A percentile compares a stretch with the other conserved stretches of the same genome.
These are phyloP conservation scores for Suhomyces atakaporum DNA, from an alignment of 1,139 yeast species.

Conservation along the genomic window DNA sequence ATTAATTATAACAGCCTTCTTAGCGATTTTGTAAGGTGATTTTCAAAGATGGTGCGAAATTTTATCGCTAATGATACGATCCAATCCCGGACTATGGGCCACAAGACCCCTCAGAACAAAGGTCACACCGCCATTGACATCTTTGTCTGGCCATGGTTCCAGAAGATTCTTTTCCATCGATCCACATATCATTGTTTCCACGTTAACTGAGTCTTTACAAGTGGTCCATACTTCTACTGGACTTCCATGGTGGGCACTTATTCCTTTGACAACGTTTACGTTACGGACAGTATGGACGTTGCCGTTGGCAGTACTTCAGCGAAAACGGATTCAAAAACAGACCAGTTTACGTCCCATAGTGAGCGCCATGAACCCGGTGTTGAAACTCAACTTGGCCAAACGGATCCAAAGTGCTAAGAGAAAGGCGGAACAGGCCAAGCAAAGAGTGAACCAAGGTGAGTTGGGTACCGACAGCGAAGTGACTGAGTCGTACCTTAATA, in stretches of 20 bases:
- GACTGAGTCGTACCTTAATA: constrained; percentile 16
- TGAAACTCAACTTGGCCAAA: constrained; percentile 69
- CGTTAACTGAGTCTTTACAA: constrained; percentile 48
- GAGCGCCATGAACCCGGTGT: constrained; percentile 73
- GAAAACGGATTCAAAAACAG: constrained; percentile 70
- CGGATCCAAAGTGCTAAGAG: constrained; percentile 43
- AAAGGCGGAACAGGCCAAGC: constrained; percentile 25
- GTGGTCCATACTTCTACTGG: constrained; percentile 56
- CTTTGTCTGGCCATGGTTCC: no score
- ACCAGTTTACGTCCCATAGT: constrained; percentile 67
- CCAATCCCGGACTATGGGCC: no score
- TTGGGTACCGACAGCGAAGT: constrained; percentile 6
- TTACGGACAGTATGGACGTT: constrained; percentile 68
- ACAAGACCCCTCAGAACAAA: no score
- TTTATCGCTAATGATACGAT: no score
- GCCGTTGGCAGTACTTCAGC: constrained; percentile 74
- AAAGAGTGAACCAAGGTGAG: constrained; percentile 4
- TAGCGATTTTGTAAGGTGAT: no score
- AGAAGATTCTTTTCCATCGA: constrained; percentile 16
- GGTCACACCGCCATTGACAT: no score
- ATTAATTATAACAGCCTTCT: no score
- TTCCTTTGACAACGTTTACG: constrained; percentile 71
- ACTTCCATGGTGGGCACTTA: constrained; percentile 80
- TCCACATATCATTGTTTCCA: constrained; percentile 26
- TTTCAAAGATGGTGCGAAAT: no score